Base-by-base conservation (phyloP, 106 monocot genomes). In the Dioscorea dumetorum region DNA sequence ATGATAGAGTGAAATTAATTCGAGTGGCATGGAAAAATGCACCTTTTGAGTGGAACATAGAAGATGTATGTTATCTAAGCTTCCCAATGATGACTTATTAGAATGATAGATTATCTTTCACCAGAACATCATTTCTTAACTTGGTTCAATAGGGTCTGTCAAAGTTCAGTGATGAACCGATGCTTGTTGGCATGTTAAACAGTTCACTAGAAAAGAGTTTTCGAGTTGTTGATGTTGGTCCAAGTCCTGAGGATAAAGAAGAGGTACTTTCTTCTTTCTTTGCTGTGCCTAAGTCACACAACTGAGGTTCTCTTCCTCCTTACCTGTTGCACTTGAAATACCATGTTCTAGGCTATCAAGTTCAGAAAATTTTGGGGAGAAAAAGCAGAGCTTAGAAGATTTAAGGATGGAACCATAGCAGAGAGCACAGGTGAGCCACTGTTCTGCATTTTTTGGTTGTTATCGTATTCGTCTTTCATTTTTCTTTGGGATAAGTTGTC, bases 321-420 rank as follows among this genome's bases (percentile, higher is more conserved):
- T 0, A 0, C 41, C 41, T 3, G 41, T 41, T 6, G 41, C 41
- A 41, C 10, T 5, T 41, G 10, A 41, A 3, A 24, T 63, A 33
- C 73, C 17, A 64, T 69, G 9, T 18, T 64, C 13, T 68, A 95
- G 94, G 85, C 71, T 72, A 57, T 66, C 58, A 82, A 82, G 61
- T 95, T 88, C 66, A 91, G 94, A 81, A 81, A 91, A 69, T 95
- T 91, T 72, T 95, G 94, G 94, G 94, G 94, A 66, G 91, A 95
- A 51, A 91, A 83, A 75, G 82, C 94, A 62, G 91, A 95, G 57
- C 87, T 95, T 60, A 88, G 94, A 70, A 76, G 87, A 68, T 95
- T 91, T 70, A 88, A 67, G 74, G 94, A 95, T 78, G 91, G 94
- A 21, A 85, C 70, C 11, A 88, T 95, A 83, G 88, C 94, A 49